phyloP scores from a whole-genome alignment of 2,329 filamentous ascomycete species.

The Leptosphaerulina australis region DNA sequence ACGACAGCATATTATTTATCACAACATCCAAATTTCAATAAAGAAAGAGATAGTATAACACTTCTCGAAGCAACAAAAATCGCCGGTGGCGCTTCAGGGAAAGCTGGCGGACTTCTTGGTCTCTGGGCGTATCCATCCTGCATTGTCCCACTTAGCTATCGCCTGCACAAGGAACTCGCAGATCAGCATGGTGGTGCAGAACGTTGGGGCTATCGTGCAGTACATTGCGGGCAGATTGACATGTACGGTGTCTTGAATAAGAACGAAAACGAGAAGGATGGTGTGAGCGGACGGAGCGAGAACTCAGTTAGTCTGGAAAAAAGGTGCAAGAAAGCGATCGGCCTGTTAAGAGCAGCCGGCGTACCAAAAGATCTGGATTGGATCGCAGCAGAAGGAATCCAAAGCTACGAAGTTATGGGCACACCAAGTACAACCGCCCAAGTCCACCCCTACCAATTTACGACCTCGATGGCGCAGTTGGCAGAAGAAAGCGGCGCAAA shows the following conservation, averaged over 20 bases:
- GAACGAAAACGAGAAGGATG: slow-evolving; percentile 31
- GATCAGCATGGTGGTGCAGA: slow-evolving; percentile 77
- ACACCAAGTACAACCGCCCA: slow-evolving; percentile 82
- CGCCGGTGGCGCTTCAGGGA: slow-evolving; percentile 91
- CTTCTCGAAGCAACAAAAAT: slow-evolving; percentile 85
- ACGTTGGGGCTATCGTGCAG: slow-evolving; percentile 83
- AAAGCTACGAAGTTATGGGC: slow-evolving; percentile 82
- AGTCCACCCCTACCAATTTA: slow-evolving; percentile 92
- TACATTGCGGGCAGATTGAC: slow-evolving; percentile 74
- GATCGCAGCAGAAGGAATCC: slow-evolving; percentile 71
- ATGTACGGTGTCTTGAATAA: slow-evolving; percentile 52
- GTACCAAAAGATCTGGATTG: slow-evolving; percentile 84
- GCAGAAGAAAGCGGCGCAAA: slow-evolving; percentile 66
- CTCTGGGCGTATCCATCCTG: slow-evolving; percentile 88
- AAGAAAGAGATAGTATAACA: slow-evolving; percentile 75
- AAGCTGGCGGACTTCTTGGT: slow-evolving; percentile 88
- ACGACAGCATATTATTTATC: slow-evolving; percentile 92
- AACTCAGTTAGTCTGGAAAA: slow-evolving; percentile 62
- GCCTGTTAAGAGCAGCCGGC: slow-evolving; percentile 61
- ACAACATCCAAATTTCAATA: slow-evolving; percentile 80
- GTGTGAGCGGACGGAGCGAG: slow-evolving; percentile 31
- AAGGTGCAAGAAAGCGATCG: slow-evolving; percentile 57
- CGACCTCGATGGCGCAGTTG: slow-evolving; percentile 78
- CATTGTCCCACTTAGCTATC: slow-evolving; percentile 85
- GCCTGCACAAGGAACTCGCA: slow-evolving; percentile 82